A percentile compares a stretch with the other conserved stretches of the same genome.
Evolutionary conservation across 2,329 filamentous ascomycete genomes (phyloP).

Genomic region (Xylariaceae sp.): DNA sequence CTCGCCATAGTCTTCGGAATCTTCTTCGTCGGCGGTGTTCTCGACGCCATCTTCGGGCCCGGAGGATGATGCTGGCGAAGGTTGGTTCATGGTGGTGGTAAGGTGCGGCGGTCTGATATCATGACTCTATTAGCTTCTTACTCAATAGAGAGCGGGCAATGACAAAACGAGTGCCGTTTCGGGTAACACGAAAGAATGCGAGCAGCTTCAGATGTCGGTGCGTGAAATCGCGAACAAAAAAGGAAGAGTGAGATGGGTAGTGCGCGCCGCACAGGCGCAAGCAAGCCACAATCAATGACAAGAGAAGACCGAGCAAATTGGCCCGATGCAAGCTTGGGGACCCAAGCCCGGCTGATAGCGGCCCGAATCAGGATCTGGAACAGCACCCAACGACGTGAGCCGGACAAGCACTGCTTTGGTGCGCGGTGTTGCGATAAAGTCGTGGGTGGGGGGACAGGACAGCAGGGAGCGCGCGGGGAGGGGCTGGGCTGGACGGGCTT

Average conservation of each 20-base stretch:
- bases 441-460: slow-evolving; percentile 12
- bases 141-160: too few relatives aligned
- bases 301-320: slow-evolving; percentile 7
- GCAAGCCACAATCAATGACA: slow-evolving; percentile 2
- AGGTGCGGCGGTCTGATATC: slow-evolving; percentile 52
- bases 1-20: slow-evolving; percentile 99
- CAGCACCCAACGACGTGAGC: slow-evolving; percentile 14
- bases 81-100: slow-evolving; percentile 57
- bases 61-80: slow-evolving; percentile 74
- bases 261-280: slow-evolving; percentile 18
- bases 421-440: slow-evolving; percentile 14
- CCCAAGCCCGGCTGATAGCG: slow-evolving; percentile 23
- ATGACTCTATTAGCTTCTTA: too few relatives aligned
- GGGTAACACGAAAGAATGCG: too few relatives aligned
- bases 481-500: slow-evolving; percentile 1
- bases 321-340: slow-evolving; percentile 20
- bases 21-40: slow-evolving; percentile 95
- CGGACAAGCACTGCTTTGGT: slow-evolving; percentile 18
- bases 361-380: slow-evolving; percentile 22
- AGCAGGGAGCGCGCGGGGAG: neutral
- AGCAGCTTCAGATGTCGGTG: slow-evolving; percentile 4
- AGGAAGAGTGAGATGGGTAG: slow-evolving; percentile 7
- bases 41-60: slow-evolving; percentile 82
- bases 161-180: too few relatives aligned
- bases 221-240: slow-evolving; percentile 1